Base-by-base conservation (phyloP, 805 yeast species). In the Teunomyces aglyptinius region DNA sequence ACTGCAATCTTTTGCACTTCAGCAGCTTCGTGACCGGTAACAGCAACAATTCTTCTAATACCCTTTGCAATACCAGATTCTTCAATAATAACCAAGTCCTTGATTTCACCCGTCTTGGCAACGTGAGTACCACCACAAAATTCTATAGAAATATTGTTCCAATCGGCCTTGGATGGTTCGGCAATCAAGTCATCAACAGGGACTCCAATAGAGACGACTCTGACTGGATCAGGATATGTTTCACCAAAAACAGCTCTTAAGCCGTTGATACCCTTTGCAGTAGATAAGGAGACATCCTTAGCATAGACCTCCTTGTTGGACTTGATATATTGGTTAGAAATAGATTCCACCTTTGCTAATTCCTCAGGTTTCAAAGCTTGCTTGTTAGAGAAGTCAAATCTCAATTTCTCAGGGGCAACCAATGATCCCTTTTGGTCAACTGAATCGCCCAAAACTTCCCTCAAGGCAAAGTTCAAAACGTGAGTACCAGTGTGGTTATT, bases 81-180 rank as follows among this genome's bases (percentile, higher is more conserved):
- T 75, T 94, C 99, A 52, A 86, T 75, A 45, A 94, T 80, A 29
- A 94, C 88, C 54, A 94, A 80, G 56, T 88, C 92, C 67, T 90
- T 90, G 65, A 94, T 94, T 50, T 92, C 98, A 50, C 92, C 86
- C 15, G 98, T 92, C 69, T 86, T 85, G 42, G 81, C 77, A 55
- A 94, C 97, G 62, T 94, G 99, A 10, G 99, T 94, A 71, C 99
- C 99, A 72, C 99, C 99, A 73, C 99, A 94, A 78, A 94, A 94
- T 73, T 94, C 99, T 55, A 94, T 78, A 1, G 97, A 89, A 61
- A 79, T 75, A 35, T 79, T 71, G 58, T 67, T 70, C 98, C 99
- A 94, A 60, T 88, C 81, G 43, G 73, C 71, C 61, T 80, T 86
- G 24, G 72, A 57, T 56, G 97, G 96, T 57, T 83, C 75, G 5